Conservation (phyloP, 306 rosid species). For the Inga laurina region DNA sequence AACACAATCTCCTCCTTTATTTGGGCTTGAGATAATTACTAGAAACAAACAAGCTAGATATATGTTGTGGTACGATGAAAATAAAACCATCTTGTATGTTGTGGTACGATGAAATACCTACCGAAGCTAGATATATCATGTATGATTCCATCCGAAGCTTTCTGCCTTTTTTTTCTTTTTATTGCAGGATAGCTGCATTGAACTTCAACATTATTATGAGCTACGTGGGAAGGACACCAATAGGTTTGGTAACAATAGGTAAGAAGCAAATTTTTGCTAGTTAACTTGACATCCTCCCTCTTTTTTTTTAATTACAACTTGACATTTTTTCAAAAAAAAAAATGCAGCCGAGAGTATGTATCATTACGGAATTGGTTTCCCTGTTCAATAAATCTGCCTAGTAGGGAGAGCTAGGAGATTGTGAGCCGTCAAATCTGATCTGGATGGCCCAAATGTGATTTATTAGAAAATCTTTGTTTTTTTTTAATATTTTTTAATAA, state of each 20-base stretch:
- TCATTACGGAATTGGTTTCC: conserved; percentile 40
- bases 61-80: no score
- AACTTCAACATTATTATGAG: conserved; percentile 92
- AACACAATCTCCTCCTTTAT: not conserved
- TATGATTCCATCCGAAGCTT: conserved; percentile 17
- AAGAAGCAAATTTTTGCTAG: conserved; percentile 21
- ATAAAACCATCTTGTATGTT: not conserved
- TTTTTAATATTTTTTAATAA: no score
- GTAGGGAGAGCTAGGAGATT: no score
- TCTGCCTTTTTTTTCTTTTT: conserved; percentile 28
- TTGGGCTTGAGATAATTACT: not conserved
- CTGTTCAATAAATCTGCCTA: no score
- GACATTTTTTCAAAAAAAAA: no score
- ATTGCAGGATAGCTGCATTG: conserved; percentile 81
- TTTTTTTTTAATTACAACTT: not conserved
- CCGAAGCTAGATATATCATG: conserved; percentile 2
- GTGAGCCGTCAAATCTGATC: no score
- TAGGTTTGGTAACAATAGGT: conserved; percentile 95
- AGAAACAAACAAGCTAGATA: not conserved
- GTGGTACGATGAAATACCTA: conserved; percentile 4
- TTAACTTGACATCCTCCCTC: not conserved
- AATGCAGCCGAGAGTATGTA: conserved; percentile 93
- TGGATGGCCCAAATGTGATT: no score
- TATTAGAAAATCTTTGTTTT: no score
- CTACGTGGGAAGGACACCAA: conserved; percentile 84